Evolutionary conservation across 2,329 filamentous ascomycete genomes (phyloP), one percentile per base, ranked within the genome.

Genomic region (Periconia sp.): DNA sequence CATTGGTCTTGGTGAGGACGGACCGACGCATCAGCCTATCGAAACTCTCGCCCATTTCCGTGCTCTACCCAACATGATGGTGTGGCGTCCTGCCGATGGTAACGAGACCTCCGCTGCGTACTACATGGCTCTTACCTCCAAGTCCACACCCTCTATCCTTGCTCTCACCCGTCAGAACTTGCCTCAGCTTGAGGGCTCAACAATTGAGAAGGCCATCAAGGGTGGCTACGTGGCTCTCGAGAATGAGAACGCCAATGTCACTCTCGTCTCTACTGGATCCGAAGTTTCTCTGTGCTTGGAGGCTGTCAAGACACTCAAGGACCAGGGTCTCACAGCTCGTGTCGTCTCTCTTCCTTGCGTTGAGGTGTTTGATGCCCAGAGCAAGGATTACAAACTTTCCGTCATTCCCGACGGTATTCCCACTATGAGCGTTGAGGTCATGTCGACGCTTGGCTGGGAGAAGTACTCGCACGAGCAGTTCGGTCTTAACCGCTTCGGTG

Each of bases 401-500:
- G 88, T 96, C 57, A 84, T 99, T 53, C 94, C 92, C 64, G 91
- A 96, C 71, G 92, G 92, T 59, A 92, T 96, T 71, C 92, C 94
- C 58, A 84, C 91, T 51, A 75, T 99, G 74, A 95, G 89, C 43
- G 88, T 99, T 60, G 94, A 99, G 82, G 92, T 91, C 73, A 95
- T 96, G 89, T 88, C 83, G 75, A 99, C 94, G 60, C 86, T 96
- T 77, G 94, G 94, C 62, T 99, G 94, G 94, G 92, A 97, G 84
- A 88, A 92, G 75, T 99, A 97, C 80, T 89, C 91, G 47, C 92
- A 99, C 78, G 94, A 99, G 85, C 94, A 99, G 80, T 99, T 99
- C 68, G 94, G 94, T 72, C 85, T 99, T 59, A 99, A 99, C 87
- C 85, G 94, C 72, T 99, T 99, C 76, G 94, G 94, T 85, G 92